Base-by-base conservation (phyloP, 495 filamentous ascomycete genomes). In the Xylaria bambusicola region DNA sequence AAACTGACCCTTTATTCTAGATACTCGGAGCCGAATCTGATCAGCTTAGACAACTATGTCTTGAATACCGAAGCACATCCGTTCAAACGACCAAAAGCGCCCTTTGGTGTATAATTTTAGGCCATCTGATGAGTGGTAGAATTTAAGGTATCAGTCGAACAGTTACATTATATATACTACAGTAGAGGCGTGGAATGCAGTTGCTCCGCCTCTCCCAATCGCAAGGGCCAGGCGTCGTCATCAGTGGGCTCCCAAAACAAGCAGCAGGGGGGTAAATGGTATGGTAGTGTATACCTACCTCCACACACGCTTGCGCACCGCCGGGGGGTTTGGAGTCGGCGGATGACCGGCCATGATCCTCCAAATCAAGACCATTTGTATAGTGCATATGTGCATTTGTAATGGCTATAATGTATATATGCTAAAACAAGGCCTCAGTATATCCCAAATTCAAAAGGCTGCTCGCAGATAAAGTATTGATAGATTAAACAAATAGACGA, bases 1-100 rank as follows among this genome's bases (percentile, higher is more conserved):
- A 50, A 60, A 47, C 67, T 55, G 40, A 57, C 41, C 15, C 7
- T 21, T 42, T 6, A 87, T 46, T 47, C 20, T 36, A 71, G 68
- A 21, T 71, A 71, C 40, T 71, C 68, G 38, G 68, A 71, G 40
- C 87, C 87, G 17, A 80, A 78, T 50, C 74, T 88, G n/a, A 78
- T 94, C 46, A 89, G 84, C 68, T 72, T 96, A 62, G 91, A 96
- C 74, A 86, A 94, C 60, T 96, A 84, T 80, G 90, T 96, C 36
- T 77, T 95, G 80, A 86, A 84, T 64, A 84, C 82, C 1, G 82
- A 84, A 69, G 82, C 82, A 33, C 82, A 84, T 73, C 79, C 82
- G 1, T 76, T 87, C 62, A 78, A 72, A 58, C 66, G 83, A 68
- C 83, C 83, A 27, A 64, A 61, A n/a, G n/a, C 58, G 20, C 20